Base-by-base conservation (phyloP, 2,329 filamentous ascomycete genomes). In the Biscogniauxia mediterranea region DNA sequence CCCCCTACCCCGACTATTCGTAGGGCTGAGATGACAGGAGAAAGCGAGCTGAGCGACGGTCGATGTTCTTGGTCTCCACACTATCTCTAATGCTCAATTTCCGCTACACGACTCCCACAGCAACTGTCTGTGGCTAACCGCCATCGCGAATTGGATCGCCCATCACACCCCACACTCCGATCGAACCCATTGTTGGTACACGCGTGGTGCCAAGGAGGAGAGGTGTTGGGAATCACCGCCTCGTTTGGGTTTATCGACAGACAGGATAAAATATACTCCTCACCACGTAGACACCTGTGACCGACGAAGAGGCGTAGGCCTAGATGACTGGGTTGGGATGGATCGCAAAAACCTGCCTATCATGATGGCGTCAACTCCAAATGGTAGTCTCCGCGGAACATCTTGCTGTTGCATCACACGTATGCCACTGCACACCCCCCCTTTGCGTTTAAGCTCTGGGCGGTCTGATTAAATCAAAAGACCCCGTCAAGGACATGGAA, bases 11-110 rank as follows among this genome's bases (percentile, higher is more conserved):
- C 50, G 53, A 20, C 51, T 38, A 54, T 58, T 64, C 28, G 66
- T 71, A 71, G 69, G 69, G 69, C 69, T 71, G 69, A 71, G 63
- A 66, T 69, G 67, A 62, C 65, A 69, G 62, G 42, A 55, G 42
- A 51, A 49, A 8, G 26, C 56, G 55, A 32, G 17, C 49, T 32
- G 21, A 38, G 26, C 59, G 56, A 50, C 58, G 58, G 57, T 56
- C 50, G 57, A 59, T 32, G 51, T 13, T 56, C 61, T 8, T 56
- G 23, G 61, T 53, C 59, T 57, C 59, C 56, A n/a, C 58, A 54
- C 28, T n/a, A n/a, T 5, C 38, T 46, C 38, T n/a, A 13, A 46
- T 7, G 38, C 13, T 46, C 38, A 17, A 46, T 46, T 46, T 46
- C 38, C 38, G 38, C 38, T 46, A 46, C 38, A 46, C 38, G 38